Percentiles rank a stretch among this genome's conserved stretches.
Evolutionary conservation across 441 rosid species (phyloP).

Genomic region (Pelargonium australe): DNA sequence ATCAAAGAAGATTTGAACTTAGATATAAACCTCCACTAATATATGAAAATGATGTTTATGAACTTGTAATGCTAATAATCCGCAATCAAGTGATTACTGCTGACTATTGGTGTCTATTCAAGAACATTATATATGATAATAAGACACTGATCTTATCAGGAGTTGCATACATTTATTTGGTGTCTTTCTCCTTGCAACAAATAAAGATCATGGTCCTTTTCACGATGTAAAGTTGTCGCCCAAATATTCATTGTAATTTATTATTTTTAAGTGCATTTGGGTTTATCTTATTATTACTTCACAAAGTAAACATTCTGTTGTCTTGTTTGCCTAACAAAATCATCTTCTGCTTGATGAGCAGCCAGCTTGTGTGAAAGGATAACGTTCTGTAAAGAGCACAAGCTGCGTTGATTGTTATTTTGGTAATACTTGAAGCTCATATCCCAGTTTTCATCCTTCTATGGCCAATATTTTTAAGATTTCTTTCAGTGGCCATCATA

Average conservation of each 20-base stretch:
- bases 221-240: background rate
- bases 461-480: background rate
- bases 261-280: background rate
- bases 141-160: background rate
- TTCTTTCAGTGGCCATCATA: background rate
- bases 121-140: constrained; percentile 4
- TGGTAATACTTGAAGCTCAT: constrained; percentile 2
- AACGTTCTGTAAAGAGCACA: background rate
- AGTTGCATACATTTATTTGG: too few relatives aligned
- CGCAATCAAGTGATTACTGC: background rate
- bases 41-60: background rate
- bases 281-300: background rate
- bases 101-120: background rate
- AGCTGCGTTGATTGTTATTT: background rate
- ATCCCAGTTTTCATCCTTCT: constrained; percentile 3
- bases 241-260: too few relatives aligned
- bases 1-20: background rate
- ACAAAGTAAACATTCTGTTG: background rate
- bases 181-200: background rate
- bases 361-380: background rate
- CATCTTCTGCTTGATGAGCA: background rate
- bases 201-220: background rate
- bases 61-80: background rate
- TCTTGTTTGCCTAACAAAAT: background rate
- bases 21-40: background rate